Conservation (phyloP, 805 yeast genomes). For the Suhomyces faveliae region DNA sequence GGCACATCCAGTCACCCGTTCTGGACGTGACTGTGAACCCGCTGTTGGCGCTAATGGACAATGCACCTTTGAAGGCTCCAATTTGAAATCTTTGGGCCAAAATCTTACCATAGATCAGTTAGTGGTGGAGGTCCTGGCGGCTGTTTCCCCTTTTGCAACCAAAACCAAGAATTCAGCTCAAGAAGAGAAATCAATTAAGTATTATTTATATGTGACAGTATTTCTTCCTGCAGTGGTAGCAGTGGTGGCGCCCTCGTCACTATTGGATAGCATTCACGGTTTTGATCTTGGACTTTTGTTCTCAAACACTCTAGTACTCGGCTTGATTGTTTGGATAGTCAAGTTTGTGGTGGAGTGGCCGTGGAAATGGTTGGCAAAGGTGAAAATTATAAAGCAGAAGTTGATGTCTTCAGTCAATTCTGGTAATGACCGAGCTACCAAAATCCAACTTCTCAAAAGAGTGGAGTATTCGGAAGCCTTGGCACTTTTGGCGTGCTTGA, state of each 20-base stretch:
- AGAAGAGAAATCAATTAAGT: slow-evolving; percentile 9
- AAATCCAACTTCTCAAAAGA: slow-evolving; percentile 8
- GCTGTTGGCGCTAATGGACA: too few species aligned
- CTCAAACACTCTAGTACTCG: slow-evolving; percentile 31
- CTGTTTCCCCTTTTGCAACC: not conserved
- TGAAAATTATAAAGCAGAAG: slow-evolving; percentile 16
- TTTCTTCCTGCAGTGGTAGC: slow-evolving; percentile 28
- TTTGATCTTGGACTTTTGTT: slow-evolving; percentile 24
- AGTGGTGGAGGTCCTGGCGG: not conserved
- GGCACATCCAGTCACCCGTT: not conserved
- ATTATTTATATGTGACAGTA: slow-evolving; percentile 21
- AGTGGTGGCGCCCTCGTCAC: slow-evolving; percentile 20
- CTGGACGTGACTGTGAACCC: not conserved
- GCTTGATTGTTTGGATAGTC: slow-evolving; percentile 33
- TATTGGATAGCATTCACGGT: slow-evolving; percentile 5
- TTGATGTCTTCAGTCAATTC: slow-evolving; percentile 9
- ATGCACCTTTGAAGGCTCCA: too few species aligned
- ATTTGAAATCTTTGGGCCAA: not conserved
- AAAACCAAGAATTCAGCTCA: not conserved
- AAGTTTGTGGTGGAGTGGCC: slow-evolving; percentile 41
- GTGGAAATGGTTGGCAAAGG: slow-evolving; percentile 37
- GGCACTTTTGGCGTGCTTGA: slow-evolving; percentile 26
- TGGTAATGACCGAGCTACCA: not conserved
- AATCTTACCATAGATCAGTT: not conserved
- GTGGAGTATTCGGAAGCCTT: slow-evolving; percentile 16